A percentile compares a stretch with the other conserved stretches of the same genome.
phyloP scores from a whole-genome alignment of 768 basidiomycete species.

The Pleurotus giganteus region DNA sequence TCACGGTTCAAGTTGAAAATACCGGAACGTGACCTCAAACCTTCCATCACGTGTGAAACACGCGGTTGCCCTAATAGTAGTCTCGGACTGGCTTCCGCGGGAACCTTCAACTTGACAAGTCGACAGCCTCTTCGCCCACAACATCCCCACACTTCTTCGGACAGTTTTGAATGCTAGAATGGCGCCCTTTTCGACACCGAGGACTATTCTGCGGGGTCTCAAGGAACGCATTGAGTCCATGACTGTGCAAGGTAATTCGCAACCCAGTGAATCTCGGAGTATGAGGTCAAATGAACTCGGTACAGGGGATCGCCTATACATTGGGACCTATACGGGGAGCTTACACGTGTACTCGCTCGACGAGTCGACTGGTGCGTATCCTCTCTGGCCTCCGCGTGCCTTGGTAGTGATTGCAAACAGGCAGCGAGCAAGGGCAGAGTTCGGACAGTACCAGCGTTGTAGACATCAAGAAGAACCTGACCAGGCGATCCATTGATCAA shows the following conservation, averaged over 20 bases:
- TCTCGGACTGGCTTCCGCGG: too few species aligned
- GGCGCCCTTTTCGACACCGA: slow-evolving; percentile 37
- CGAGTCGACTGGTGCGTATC: slow-evolving; percentile 33
- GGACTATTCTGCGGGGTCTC: slow-evolving; percentile 34
- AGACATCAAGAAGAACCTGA: slow-evolving; percentile 65
- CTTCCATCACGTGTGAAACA: too few species aligned
- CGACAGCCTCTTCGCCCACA: too few species aligned
- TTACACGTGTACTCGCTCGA: slow-evolving; percentile 38
- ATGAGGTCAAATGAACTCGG: slow-evolving; percentile 4
- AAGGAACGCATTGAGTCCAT: slow-evolving; percentile 51
- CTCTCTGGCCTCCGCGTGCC: background rate
- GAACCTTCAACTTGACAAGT: too few species aligned
- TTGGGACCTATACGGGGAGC: slow-evolving; percentile 34
- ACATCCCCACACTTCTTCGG: too few species aligned
- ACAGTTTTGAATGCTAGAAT: too few species aligned
- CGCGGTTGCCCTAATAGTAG: too few species aligned
- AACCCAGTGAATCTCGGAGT: background rate
- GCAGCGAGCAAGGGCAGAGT: slow-evolving; percentile 24
- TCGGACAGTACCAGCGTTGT: slow-evolving; percentile 36
- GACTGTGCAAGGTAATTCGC: slow-evolving; percentile 38
- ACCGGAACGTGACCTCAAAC: too few species aligned
- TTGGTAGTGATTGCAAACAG: background rate
- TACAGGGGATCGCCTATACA: slow-evolving; percentile 43
- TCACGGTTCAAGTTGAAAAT: too few species aligned
- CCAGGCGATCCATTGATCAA: slow-evolving; percentile 79